phyloP scores from a whole-genome alignment of 495 filamentous ascomycete genomes.

The Lentithecium fluviatile region DNA sequence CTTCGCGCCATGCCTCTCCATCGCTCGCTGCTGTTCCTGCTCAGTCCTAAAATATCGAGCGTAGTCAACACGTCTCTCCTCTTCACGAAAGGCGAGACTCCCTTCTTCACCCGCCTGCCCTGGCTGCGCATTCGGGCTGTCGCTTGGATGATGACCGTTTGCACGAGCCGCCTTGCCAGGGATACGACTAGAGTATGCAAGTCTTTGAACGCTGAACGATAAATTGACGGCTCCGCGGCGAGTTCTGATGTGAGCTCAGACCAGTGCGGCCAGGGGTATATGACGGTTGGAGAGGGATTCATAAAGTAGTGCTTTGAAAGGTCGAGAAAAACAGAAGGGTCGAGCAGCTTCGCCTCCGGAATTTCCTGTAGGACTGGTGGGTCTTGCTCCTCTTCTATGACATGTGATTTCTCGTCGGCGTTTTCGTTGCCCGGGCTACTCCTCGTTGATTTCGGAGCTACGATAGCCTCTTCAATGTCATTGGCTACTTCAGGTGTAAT shows the following conservation, averaged over 20 bases:
- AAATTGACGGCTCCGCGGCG: constrained; percentile 28
- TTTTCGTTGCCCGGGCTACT: too few relatives aligned
- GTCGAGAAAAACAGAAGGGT: constrained; percentile 5
- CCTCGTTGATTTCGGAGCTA: too few relatives aligned
- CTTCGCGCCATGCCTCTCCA: constrained; percentile 63
- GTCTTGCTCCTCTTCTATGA: neutral
- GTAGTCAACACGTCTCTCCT: constrained; percentile 66
- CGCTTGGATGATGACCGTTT: constrained; percentile 28
- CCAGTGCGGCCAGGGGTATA: constrained; percentile 10
- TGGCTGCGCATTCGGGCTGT: constrained; percentile 28
- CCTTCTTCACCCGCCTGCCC: constrained; percentile 25
- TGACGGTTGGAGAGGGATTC: constrained; percentile 19
- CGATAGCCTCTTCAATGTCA: constrained; percentile 35
- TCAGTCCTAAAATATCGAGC: constrained; percentile 54
- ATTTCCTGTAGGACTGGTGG: constrained; percentile 20
- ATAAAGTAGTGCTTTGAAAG: constrained; percentile 32
- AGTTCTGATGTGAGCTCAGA: constrained; percentile 5
- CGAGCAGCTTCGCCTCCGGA: constrained; percentile 24
- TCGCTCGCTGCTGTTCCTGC: constrained; percentile 48
- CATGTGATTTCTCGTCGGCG: neutral
- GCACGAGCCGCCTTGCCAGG: constrained; percentile 29
- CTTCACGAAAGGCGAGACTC: constrained; percentile 45
- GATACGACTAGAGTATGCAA: constrained; percentile 32
- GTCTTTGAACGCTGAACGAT: constrained; percentile 31
- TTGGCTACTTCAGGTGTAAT: constrained; percentile 50